Evolutionary conservation across 176 grass and related monocot species (phyloP).

Genomic region (Ensete glaucum): DNA sequence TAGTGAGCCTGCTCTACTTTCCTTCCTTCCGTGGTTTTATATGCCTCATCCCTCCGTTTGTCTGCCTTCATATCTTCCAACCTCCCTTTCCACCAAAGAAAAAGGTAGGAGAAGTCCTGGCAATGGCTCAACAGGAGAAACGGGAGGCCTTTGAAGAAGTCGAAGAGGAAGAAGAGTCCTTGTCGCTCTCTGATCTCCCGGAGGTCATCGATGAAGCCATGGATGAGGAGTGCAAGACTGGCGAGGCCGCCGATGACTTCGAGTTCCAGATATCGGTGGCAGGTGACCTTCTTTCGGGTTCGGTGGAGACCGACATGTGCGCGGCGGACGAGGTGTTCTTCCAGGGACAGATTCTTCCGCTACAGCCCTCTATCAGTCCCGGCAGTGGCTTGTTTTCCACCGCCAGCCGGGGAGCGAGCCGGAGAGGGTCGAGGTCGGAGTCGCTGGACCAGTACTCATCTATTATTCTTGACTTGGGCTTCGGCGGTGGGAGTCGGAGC

Average conservation of each 20-base stretch:
- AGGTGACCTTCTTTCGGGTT: not conserved
- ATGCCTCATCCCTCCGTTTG: not conserved
- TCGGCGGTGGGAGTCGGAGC: constrained; percentile 10
- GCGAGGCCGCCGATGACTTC: constrained; percentile 18
- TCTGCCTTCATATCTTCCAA: not conserved
- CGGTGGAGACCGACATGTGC: constrained; percentile 30
- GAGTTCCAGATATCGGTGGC: constrained; percentile 32
- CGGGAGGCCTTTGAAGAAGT: constrained; percentile 4
- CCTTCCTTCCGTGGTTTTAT: not conserved
- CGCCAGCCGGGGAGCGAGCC: not conserved
- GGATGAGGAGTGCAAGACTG: not conserved
- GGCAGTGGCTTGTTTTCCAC: not conserved
- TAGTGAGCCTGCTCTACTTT: too few species aligned
- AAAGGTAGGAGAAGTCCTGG: not conserved
- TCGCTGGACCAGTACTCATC: constrained; percentile 11
- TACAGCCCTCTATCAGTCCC: constrained; percentile 25
- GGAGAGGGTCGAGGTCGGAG: constrained; percentile 12
- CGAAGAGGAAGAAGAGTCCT: constrained; percentile 19
- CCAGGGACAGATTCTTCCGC: constrained; percentile 34
- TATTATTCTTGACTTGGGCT: not conserved
- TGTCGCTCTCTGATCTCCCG: constrained; percentile 32
- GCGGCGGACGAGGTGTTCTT: constrained; percentile 36
- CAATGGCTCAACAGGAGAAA: constrained; percentile 23
- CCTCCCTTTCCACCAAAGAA: not conserved
- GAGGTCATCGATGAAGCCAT: not conserved